Evolutionary conservation across 257 asterid genomes (phyloP).

Genomic region (Orobanche coerulescens): DNA sequence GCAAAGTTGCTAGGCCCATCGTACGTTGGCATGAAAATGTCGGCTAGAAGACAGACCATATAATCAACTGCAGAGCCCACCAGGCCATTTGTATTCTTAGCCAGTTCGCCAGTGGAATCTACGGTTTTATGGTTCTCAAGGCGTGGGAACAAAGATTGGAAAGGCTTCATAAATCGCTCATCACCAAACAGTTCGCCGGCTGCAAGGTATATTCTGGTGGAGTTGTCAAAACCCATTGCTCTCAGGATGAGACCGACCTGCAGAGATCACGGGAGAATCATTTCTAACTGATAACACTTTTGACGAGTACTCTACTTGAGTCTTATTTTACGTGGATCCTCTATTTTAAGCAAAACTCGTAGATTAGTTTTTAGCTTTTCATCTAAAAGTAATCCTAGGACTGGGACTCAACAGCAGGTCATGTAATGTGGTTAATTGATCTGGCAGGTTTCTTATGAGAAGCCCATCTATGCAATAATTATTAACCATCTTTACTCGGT

Average conservation of each 20-base stretch:
- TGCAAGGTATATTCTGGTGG: constrained; percentile 87
- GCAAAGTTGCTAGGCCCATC: constrained; percentile 99
- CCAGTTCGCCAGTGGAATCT: constrained; percentile 47
- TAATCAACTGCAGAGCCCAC: constrained; percentile 95
- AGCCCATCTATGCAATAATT: background rate
- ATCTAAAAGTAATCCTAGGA: background rate
- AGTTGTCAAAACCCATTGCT: constrained; percentile 78
- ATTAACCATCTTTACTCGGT: background rate
- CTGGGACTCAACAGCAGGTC: constrained; percentile 1
- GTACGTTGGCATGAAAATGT: constrained; percentile 94
- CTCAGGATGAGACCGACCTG: constrained; percentile 91
- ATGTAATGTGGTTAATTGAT: constrained; percentile 4
- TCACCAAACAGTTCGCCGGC: constrained; percentile 96
- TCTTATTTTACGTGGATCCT: constrained; percentile 2
- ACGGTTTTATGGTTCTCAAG: constrained; percentile 80
- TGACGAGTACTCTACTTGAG: no score
- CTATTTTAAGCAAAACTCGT: background rate
- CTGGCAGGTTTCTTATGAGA: background rate
- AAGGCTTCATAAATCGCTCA: constrained; percentile 82
- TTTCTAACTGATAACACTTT: constrained; percentile 17
- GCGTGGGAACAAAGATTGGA: constrained; percentile 69
- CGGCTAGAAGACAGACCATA: constrained; percentile 93
- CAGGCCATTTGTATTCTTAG: constrained; percentile 50
- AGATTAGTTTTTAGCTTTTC: constrained; percentile 1
- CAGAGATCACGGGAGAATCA: constrained; percentile 12